Evolutionary conservation across 257 asterid genomes (phyloP).

Genomic region (Solanum okadae): DNA sequence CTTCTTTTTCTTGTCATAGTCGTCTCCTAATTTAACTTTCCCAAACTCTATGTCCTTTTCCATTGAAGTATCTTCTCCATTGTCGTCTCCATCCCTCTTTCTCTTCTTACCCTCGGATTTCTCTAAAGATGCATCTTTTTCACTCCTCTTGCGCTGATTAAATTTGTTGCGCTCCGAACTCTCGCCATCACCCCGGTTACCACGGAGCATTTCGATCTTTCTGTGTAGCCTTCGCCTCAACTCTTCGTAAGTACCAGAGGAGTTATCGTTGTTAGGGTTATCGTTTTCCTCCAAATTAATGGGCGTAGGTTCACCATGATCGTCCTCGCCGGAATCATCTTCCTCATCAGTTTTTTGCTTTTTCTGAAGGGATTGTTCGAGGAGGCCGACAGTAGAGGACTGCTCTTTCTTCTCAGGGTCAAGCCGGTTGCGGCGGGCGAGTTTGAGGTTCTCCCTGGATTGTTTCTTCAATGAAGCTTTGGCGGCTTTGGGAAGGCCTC

Average conservation of each 20-base stretch:
- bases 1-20: conserved; percentile 39
- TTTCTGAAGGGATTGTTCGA: conserved; percentile 20
- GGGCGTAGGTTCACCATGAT: background rate
- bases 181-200: conserved; percentile 44
- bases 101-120: conserved; percentile 18
- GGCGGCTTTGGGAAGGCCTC: conserved; percentile 70
- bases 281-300: conserved; percentile 21
- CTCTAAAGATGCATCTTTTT: background rate
- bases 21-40: conserved; percentile 60
- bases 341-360: background rate
- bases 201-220: conserved; percentile 56
- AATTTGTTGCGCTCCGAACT: background rate
- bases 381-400: conserved; percentile 37
- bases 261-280: conserved; percentile 12
- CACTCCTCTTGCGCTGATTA: conserved; percentile 13
- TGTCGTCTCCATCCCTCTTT: conserved; percentile 15
- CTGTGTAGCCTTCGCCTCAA: conserved; percentile 44
- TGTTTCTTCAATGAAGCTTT: conserved; percentile 67
- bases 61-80: conserved; percentile 7
- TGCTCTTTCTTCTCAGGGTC: conserved; percentile 60
- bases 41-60: conserved; percentile 66
- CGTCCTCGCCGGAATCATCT: background rate
- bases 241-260: conserved; percentile 68
- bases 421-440: conserved; percentile 72
- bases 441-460: conserved; percentile 46